Evolutionary conservation across 139 green algal genomes (phyloP).

Genomic region (Micromonas pusilla): DNA sequence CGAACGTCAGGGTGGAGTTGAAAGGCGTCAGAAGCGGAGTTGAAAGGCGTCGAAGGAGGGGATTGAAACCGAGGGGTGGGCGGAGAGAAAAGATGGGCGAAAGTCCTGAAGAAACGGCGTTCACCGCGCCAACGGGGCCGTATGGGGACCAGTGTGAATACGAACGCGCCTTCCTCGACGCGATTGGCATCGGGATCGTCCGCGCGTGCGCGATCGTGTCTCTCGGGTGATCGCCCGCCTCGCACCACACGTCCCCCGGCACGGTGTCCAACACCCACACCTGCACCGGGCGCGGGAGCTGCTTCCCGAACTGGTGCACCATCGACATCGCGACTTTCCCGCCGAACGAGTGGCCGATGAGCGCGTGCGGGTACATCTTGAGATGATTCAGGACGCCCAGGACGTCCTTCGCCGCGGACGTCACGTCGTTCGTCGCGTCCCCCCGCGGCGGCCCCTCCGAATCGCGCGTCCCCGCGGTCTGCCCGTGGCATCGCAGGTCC

Average conservation of each 20-base stretch:
- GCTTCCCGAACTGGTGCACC: slow-evolving; percentile 23
- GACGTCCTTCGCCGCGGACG: slow-evolving; percentile 56
- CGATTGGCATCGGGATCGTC: slow-evolving; percentile 50
- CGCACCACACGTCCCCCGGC: slow-evolving; percentile 7
- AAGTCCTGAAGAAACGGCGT: no score
- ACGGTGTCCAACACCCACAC: slow-evolving; percentile 32
- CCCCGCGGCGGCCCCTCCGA: slow-evolving; percentile 16
- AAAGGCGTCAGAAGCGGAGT: no score
- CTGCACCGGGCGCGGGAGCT: slow-evolving; percentile 36
- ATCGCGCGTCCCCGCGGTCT: slow-evolving; percentile 46
- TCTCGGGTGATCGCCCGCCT: slow-evolving; percentile 1
- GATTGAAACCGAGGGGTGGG: no score
- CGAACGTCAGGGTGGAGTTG: no score
- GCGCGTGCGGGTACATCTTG: slow-evolving; percentile 43
- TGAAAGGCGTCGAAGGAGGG: no score
- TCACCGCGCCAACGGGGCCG: no score
- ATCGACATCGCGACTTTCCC: slow-evolving; percentile 37
- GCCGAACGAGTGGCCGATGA: slow-evolving; percentile 33
- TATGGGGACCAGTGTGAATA: no score
- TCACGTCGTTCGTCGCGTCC: slow-evolving; percentile 50
- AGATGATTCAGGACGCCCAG: slow-evolving; percentile 39
- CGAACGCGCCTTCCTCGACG: slow-evolving; percentile 39
- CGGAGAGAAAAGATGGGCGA: no score
- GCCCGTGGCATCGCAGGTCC: slow-evolving; percentile 87
- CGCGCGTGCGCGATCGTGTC: neutral